Evolutionary conservation across 306 rosid species (phyloP).

Genomic region (Dalbergia cochinchinensis): DNA sequence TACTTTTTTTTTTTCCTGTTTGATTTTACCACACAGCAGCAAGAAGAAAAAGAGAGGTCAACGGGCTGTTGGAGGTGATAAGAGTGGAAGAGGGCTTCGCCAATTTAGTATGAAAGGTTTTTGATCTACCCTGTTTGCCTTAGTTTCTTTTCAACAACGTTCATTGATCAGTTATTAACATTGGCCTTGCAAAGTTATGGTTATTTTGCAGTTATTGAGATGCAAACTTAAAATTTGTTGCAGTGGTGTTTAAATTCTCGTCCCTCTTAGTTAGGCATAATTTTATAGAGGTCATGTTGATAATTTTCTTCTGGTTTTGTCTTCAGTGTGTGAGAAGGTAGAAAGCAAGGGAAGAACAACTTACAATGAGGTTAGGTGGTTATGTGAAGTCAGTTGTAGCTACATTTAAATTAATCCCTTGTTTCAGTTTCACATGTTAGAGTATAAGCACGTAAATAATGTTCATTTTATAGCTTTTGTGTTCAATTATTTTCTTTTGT

Average conservation of each 20-base stretch:
- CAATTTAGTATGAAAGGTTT: slow-evolving; percentile 99
- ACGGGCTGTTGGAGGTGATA: slow-evolving; percentile 92
- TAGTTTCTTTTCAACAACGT: slow-evolving; percentile 12
- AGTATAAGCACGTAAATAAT: background rate
- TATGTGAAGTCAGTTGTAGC: slow-evolving; percentile 30
- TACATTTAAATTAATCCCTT: slow-evolving; percentile 3
- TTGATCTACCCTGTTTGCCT: slow-evolving; percentile 26
- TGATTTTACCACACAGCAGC: slow-evolving; percentile 49
- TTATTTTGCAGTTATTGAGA: slow-evolving; percentile 3
- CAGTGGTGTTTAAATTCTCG: slow-evolving; percentile 6
- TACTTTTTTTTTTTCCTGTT: background rate
- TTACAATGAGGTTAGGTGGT: slow-evolving; percentile 85
- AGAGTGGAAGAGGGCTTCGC: slow-evolving; percentile 98
- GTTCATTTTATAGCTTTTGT: background rate
- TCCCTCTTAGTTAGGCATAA: background rate
- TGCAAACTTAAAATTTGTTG: background rate
- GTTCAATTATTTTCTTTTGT: slow-evolving; percentile 11
- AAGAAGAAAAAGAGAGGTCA: slow-evolving; percentile 98
- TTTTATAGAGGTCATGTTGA: slow-evolving; percentile 18
- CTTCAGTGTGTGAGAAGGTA: slow-evolving; percentile 93
- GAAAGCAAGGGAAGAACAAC: slow-evolving; percentile 98
- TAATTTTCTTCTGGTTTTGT: slow-evolving; percentile 35
- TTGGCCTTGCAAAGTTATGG: slow-evolving; percentile 20
- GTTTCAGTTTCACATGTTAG: slow-evolving; percentile 14
- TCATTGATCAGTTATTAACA: slow-evolving; percentile 16